Percentiles rank a stretch among this genome's conserved stretches.
Conservation (phyloP, 1,139 yeast genomes). For the Meyerozyma sp. region DNA sequence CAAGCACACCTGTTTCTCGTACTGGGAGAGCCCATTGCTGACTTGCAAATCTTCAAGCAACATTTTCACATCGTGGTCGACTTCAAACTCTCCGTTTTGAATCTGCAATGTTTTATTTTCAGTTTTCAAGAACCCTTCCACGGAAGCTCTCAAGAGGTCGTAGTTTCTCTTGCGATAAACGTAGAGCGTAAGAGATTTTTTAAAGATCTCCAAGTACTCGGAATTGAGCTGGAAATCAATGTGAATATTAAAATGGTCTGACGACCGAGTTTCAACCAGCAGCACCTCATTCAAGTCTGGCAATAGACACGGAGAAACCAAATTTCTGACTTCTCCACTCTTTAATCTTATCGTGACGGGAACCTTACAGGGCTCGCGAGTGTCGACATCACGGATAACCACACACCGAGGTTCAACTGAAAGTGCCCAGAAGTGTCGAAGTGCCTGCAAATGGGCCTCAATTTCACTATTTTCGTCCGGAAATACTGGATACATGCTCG, state of each 20-base stretch:
- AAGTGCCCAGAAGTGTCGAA: slow-evolving; percentile 88
- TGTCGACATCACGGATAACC: slow-evolving; percentile 63
- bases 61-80: slow-evolving; percentile 20
- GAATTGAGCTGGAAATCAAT: slow-evolving; percentile 36
- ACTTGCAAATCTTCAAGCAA: slow-evolving; percentile 19
- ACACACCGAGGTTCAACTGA: slow-evolving; percentile 80
- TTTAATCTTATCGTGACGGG: slow-evolving; percentile 43
- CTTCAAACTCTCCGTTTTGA: slow-evolving; percentile 22
- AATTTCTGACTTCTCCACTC: slow-evolving; percentile 26
- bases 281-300: slow-evolving; percentile 53
- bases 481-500: slow-evolving; percentile 71
- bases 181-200: slow-evolving; percentile 40
- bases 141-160: slow-evolving; percentile 31
- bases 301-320: slow-evolving; percentile 60
- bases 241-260: slow-evolving; percentile 40
- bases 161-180: slow-evolving; percentile 45
- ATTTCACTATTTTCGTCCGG: slow-evolving; percentile 43
- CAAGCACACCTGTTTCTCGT: slow-evolving; percentile 32
- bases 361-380: slow-evolving; percentile 48
- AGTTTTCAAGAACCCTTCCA: slow-evolving; percentile 31
- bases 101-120: slow-evolving; percentile 27
- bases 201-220: slow-evolving; percentile 38
- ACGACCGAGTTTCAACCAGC: slow-evolving; percentile 36
- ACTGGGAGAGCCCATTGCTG: slow-evolving; percentile 20
- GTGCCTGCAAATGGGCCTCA: slow-evolving; percentile 73